phyloP scores from a whole-genome alignment of 2,329 filamentous ascomycete species.

The Calonectria honghensis region DNA sequence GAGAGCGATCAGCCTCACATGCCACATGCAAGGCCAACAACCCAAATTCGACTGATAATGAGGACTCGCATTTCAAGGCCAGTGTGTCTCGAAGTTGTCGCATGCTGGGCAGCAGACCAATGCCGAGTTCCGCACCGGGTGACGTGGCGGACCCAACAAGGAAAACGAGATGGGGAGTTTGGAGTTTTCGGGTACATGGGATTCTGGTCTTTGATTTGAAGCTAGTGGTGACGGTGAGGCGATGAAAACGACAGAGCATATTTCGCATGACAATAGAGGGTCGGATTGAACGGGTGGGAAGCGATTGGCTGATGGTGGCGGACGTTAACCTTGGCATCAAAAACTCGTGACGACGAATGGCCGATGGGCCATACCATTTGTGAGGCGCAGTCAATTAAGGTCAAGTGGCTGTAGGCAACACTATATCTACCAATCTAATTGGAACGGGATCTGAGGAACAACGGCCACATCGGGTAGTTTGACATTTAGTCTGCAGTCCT shows the following conservation, averaged over 20 bases:
- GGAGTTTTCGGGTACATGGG: conserved; percentile 48
- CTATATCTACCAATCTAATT: conserved; percentile 13
- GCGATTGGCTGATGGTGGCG: conserved; percentile 39
- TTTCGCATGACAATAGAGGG: conserved; percentile 2
- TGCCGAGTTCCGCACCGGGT: conserved; percentile 5
- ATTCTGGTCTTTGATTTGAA: conserved; percentile 34
- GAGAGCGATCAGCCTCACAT: neutral
- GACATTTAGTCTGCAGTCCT: neutral
- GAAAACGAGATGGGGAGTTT: conserved; percentile 47
- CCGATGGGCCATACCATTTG: neutral
- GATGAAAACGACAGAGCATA: neutral
- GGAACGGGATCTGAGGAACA: neutral
- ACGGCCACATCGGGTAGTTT: neutral
- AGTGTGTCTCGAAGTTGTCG: neutral
- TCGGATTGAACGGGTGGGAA: neutral
- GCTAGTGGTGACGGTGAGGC: conserved; percentile 13
- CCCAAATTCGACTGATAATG: neutral
- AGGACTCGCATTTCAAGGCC: neutral
- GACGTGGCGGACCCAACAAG: conserved; percentile 28
- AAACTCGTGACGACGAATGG: conserved; percentile 6
- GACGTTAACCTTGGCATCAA: conserved; percentile 8
- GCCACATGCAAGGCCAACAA: conserved; percentile 11
- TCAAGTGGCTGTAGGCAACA: conserved; percentile 17
- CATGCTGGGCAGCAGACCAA: conserved; percentile 21
- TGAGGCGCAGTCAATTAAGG: conserved; percentile 3